These are phyloP conservation scores for Gamsiella multidivaricata DNA, from an alignment of 192 early-diverging fungal species.

Conservation along the genomic window DNA sequence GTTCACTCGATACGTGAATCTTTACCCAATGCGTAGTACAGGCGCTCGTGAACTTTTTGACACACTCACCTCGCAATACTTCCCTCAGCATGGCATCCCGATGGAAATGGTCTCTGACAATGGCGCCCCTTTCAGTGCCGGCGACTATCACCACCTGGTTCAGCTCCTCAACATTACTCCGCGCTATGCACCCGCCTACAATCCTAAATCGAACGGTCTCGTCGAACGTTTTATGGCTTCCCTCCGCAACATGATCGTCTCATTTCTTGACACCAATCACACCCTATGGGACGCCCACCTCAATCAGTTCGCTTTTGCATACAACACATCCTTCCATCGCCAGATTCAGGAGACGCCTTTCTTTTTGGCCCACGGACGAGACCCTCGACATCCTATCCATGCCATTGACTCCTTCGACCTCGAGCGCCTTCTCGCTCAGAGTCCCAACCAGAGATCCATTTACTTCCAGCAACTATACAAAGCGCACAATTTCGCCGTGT, in stretches of 20 bases:
- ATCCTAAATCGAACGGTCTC: conserved; percentile 26
- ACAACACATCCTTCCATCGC: conserved; percentile 8
- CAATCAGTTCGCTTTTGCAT: conserved; percentile 16
- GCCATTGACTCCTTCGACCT: conserved; percentile 2
- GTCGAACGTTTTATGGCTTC: conserved; percentile 26
- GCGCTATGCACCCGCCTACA: conserved; percentile 11
- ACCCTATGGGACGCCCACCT: neutral
- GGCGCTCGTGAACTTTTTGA: neutral
- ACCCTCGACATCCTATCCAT: neutral
- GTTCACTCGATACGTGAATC: conserved; percentile 24
- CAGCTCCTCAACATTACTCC: neutral
- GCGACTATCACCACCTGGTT: neutral
- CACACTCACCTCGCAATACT: neutral
- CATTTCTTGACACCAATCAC: neutral
- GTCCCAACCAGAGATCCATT: neutral
- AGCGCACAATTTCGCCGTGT: neutral
- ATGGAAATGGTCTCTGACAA: conserved; percentile 14
- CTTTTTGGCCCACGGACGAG: conserved; percentile 12
- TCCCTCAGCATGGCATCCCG: conserved; percentile 5
- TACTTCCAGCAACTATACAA: neutral
- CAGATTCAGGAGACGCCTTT: conserved; percentile 17
- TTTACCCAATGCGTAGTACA: conserved; percentile 9
- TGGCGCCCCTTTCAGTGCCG: conserved; percentile 20
- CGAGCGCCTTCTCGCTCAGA: neutral
- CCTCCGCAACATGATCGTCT: conserved; percentile 13